These are phyloP conservation scores for Boletus eberwhitei DNA, from an alignment of 768 basidiomycete species.

Conservation along the genomic window DNA sequence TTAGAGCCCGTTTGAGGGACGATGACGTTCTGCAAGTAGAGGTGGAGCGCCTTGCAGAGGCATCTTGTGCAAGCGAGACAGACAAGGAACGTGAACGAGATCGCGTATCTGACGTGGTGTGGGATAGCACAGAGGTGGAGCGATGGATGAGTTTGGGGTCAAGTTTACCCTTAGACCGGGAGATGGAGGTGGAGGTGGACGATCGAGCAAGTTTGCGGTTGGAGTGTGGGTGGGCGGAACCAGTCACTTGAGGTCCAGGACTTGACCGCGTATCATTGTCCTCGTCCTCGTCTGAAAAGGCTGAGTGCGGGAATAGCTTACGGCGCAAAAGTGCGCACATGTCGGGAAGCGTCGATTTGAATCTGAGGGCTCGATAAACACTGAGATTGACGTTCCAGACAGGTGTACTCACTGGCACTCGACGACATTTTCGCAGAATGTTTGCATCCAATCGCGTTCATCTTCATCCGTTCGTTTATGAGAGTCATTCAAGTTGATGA, in stretches of 20 bases:
- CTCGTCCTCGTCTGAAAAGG: constrained; percentile 47
- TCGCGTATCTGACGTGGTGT: constrained; percentile 28
- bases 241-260: constrained; percentile 2
- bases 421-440: constrained; percentile 64
- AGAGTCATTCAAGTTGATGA: constrained; percentile 38
- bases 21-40: constrained; percentile 31
- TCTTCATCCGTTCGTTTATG: constrained; percentile 17
- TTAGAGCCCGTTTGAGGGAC: constrained; percentile 53
- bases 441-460: constrained; percentile 70
- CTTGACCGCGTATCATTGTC: constrained; percentile 14
- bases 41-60: constrained; percentile 37
- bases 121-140: constrained; percentile 22
- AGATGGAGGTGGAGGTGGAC: constrained; percentile 5
- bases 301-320: constrained; percentile 66
- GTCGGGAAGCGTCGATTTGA: constrained; percentile 50
- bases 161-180: constrained; percentile 9
- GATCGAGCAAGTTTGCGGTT: constrained; percentile 14
- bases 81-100: constrained; percentile 63
- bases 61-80: constrained; percentile 66
- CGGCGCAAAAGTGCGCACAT: constrained; percentile 55
- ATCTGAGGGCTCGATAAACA: constrained; percentile 38
- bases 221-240: constrained; percentile 2
- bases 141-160: constrained; percentile 19
- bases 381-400: not conserved
- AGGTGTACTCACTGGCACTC: constrained; percentile 51